phyloP scores from a whole-genome alignment of 2,329 filamentous ascomycete species.

The Alternaria angustiovoidea region DNA sequence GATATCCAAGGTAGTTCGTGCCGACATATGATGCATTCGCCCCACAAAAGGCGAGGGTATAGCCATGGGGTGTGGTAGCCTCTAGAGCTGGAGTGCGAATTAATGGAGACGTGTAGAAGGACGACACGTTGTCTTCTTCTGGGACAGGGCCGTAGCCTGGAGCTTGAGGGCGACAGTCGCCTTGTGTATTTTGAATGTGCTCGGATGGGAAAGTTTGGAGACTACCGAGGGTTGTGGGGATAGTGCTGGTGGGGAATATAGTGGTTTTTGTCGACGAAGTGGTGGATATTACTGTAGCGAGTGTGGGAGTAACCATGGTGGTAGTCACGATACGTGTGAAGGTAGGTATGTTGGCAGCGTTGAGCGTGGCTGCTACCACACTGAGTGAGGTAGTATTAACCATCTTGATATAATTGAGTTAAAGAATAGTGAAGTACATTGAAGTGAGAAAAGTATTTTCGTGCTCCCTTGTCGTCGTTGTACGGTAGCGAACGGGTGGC shows the following conservation, averaged over 20 bases:
- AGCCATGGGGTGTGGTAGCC: not conserved
- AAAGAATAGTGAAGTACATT: not conserved
- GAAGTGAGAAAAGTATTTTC: not conserved
- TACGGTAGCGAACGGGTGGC: not conserved
- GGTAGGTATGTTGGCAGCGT: not conserved
- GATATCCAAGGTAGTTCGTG: constrained; percentile 1
- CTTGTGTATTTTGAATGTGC: not conserved
- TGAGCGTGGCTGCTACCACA: not conserved
- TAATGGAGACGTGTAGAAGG: constrained; percentile 1
- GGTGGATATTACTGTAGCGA: not conserved
- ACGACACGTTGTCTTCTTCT: not conserved
- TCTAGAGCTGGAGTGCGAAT: not conserved
- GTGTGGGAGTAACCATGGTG: not conserved
- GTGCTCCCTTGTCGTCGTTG: not conserved
- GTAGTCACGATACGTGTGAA: not conserved
- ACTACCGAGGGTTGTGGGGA: not conserved
- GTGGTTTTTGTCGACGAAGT: not conserved
- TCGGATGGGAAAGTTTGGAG: not conserved
- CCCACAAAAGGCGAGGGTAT: not conserved
- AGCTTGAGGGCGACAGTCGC: not conserved
- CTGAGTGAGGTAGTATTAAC: not conserved
- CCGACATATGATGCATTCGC: constrained; percentile 6
- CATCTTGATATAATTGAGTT: not conserved
- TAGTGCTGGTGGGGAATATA: not conserved
- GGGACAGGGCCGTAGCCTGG: not conserved